Percentiles rank a stretch among this genome's conserved stretches.
These are phyloP conservation scores for Blastobotrys attinorum DNA, from an alignment of 805 yeast species.

Conservation along the genomic window DNA sequence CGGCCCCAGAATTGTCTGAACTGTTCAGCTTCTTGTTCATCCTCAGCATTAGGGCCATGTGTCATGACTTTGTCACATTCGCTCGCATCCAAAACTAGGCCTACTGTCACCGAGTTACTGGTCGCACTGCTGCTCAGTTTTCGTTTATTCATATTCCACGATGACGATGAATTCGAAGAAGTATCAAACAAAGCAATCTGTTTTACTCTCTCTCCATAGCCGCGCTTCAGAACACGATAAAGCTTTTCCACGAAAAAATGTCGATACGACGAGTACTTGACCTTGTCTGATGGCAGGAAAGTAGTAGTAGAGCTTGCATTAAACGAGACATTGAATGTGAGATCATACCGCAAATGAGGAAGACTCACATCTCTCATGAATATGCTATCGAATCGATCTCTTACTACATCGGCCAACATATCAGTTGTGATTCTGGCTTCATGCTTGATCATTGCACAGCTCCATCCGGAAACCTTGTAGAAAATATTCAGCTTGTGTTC, in stretches of 20 bases:
- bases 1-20: conserved; percentile 89
- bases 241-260: conserved; percentile 55
- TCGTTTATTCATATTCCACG: conserved; percentile 11
- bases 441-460: conserved; percentile 53
- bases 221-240: conserved; percentile 39
- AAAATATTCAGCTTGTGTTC: conserved; percentile 58
- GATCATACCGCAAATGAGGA: conserved; percentile 55
- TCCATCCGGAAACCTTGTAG: conserved; percentile 68
- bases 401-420: conserved; percentile 68
- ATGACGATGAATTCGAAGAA: too few relatives aligned
- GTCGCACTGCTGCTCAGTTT: background rate
- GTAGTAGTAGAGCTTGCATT: too few relatives aligned
- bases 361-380: conserved; percentile 53
- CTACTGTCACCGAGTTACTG: conserved; percentile 34
- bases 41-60: conserved; percentile 68
- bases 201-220: conserved; percentile 43
- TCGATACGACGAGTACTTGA: conserved; percentile 62
- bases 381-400: conserved; percentile 73
- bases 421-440: conserved; percentile 62
- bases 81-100: conserved; percentile 59
- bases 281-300: conserved; percentile 42
- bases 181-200: conserved; percentile 11
- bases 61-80: conserved; percentile 78
- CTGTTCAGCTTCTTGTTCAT: conserved; percentile 49
- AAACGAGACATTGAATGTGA: conserved; percentile 30